Evolutionary conservation across 2,329 filamentous ascomycete genomes (phyloP).

Genomic region (Fusarium camptoceras): DNA sequence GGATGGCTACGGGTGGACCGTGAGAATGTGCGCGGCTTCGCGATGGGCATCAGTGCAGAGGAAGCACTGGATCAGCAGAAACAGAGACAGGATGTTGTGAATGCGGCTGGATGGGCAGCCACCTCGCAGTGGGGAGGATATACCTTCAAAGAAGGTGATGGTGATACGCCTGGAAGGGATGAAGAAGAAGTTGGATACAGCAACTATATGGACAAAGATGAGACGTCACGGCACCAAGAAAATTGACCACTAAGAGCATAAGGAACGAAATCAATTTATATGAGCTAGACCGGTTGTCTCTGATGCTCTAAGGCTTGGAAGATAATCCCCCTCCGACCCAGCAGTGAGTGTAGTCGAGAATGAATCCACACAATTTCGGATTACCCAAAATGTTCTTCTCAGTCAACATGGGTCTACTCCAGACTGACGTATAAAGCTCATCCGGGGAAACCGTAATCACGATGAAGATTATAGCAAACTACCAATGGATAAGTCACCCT

Average conservation of each 20-base stretch:
- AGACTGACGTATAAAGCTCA: conserved; percentile 13
- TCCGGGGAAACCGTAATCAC: neutral
- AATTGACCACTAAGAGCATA: neutral
- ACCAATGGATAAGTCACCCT: neutral
- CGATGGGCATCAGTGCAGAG: conserved; percentile 54
- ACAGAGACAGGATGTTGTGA: conserved; percentile 55
- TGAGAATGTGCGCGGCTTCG: conserved; percentile 56
- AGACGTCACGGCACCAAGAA: neutral
- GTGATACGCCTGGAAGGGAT: neutral
- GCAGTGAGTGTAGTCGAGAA: neutral
- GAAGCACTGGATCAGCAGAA: conserved; percentile 59
- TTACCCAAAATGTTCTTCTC: neutral
- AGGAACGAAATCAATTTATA: neutral
- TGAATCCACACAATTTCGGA: neutral
- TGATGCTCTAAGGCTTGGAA: neutral
- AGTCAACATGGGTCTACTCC: neutral
- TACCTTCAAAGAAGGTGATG: conserved; percentile 50
- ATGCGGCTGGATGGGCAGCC: conserved; percentile 60
- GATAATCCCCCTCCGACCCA: neutral
- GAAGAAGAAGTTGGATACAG: neutral
- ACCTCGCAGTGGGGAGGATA: conserved; percentile 64
- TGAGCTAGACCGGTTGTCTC: neutral
- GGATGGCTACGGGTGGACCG: conserved; percentile 67
- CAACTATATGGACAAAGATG: neutral
- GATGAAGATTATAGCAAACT: neutral